These are phyloP conservation scores for Inonotus hispidus DNA, from an alignment of 1,284 basidiomycete species.

Conservation along the genomic window DNA sequence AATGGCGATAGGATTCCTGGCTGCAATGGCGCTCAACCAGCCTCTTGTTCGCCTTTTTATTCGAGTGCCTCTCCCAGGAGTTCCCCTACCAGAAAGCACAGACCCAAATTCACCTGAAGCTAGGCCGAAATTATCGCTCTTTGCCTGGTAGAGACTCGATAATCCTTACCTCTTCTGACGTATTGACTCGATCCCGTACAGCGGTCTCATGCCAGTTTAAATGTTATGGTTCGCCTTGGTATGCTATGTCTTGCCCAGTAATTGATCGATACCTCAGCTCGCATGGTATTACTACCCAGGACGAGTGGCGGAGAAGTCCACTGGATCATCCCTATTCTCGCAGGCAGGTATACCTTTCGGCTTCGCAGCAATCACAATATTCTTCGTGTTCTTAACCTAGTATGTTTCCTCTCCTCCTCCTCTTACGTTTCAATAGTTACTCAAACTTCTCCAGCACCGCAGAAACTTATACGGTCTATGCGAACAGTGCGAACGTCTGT, in stretches of 20 bases:
- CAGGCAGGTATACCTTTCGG: constrained; percentile 28
- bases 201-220: constrained; percentile 23
- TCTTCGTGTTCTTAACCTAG: constrained; percentile 20
- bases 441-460: constrained; percentile 19
- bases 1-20: constrained; percentile 20
- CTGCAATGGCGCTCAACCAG: constrained; percentile 5
- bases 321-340: constrained; percentile 27
- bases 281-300: constrained; percentile 17
- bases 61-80: constrained; percentile 14
- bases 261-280: neutral
- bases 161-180: neutral
- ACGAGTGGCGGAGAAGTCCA: constrained; percentile 25
- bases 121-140: constrained; percentile 19
- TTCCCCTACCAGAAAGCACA: constrained; percentile 18
- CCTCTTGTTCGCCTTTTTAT: constrained; percentile 20
- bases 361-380: constrained; percentile 20
- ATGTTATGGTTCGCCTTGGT: constrained; percentile 31
- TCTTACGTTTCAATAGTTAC: neutral
- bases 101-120: constrained; percentile 19
- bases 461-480: constrained; percentile 25
- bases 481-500: constrained; percentile 26
- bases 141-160: constrained; percentile 18
- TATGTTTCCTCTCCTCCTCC: neutral
- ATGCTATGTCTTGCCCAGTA: neutral
- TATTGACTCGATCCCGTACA: neutral